Conservation (phyloP, 495 filamentous ascomycete species). For the Penicillium waksmanii region DNA sequence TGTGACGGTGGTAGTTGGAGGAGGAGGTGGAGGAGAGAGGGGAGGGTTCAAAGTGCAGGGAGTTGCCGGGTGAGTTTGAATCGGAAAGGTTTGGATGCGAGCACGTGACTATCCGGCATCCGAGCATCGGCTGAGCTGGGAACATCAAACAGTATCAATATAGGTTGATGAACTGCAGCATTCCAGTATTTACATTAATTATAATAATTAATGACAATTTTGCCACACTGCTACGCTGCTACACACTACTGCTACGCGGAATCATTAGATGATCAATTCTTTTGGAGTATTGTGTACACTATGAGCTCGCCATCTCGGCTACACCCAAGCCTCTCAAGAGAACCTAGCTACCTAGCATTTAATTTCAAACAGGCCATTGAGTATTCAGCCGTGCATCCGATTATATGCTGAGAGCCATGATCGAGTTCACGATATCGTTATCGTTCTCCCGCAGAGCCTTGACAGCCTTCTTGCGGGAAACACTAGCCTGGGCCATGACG, state of each 20-base stretch:
- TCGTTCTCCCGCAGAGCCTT: constrained; percentile 99
- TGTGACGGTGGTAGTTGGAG: constrained; percentile 54
- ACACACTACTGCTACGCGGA: too few species aligned
- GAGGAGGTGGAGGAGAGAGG: constrained; percentile 44
- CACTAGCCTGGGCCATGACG: constrained; percentile 96
- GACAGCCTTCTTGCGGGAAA: constrained; percentile 96
- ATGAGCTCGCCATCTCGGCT: constrained; percentile 31
- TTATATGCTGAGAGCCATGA: constrained; percentile 99
- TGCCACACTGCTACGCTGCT: too few species aligned
- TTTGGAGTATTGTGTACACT: constrained; percentile 51
- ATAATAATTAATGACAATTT: too few species aligned
- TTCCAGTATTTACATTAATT: too few species aligned
- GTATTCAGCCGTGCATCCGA: neutral
- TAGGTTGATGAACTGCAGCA: neutral
- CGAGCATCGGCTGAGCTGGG: constrained; percentile 28
- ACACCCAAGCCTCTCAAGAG: constrained; percentile 39
- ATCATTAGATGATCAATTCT: constrained; percentile 35
- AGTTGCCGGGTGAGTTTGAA: constrained; percentile 47
- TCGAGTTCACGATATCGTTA: constrained; percentile 99
- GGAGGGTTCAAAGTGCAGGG: constrained; percentile 45
- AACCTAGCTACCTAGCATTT: constrained; percentile 17
- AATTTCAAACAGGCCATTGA: constrained; percentile 3
- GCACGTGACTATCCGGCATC: constrained; percentile 51
- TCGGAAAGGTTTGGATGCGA: constrained; percentile 52
- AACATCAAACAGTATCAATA: constrained; percentile 4